Percentiles rank a stretch among this genome's conserved stretches.
phyloP scores from a whole-genome alignment of 768 basidiomycete genomes.

The Suillus hirtellus region DNA sequence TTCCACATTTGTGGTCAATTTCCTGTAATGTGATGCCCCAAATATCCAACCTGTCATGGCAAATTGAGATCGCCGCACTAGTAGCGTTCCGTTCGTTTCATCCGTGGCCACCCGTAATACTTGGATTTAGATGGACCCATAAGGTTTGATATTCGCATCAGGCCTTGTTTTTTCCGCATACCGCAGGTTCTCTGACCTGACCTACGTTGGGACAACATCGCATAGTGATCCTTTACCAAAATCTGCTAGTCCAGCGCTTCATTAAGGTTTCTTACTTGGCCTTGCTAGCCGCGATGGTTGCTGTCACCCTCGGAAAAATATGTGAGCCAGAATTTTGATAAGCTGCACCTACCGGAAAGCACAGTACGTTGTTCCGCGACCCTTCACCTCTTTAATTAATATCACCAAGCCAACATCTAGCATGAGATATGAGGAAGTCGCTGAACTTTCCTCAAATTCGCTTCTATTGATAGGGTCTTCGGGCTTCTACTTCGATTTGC shows the following conservation, averaged over 20 bases:
- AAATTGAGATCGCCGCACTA: not conserved
- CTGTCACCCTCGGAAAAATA: not conserved
- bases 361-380: not conserved
- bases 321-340: not conserved
- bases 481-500: not conserved
- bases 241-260: not conserved
- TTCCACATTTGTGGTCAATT: not conserved
- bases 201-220: not conserved
- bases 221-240: not conserved
- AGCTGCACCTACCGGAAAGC: not conserved
- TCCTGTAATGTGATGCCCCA: not conserved
- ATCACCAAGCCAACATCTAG: constrained; percentile 1
- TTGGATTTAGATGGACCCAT: not conserved
- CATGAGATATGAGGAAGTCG: not conserved
- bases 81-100: not conserved
- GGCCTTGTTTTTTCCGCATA: not conserved
- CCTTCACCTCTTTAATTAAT: not conserved
- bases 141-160: not conserved
- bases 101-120: not conserved
- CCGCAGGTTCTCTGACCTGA: not conserved
- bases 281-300: not conserved
- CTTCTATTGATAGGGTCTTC: not conserved
- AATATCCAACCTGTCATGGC: not conserved
- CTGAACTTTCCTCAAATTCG: not conserved
- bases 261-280: not conserved